Evolutionary conservation across 148 eudicot genomes (phyloP).

Genomic region (Chenopodium album): DNA sequence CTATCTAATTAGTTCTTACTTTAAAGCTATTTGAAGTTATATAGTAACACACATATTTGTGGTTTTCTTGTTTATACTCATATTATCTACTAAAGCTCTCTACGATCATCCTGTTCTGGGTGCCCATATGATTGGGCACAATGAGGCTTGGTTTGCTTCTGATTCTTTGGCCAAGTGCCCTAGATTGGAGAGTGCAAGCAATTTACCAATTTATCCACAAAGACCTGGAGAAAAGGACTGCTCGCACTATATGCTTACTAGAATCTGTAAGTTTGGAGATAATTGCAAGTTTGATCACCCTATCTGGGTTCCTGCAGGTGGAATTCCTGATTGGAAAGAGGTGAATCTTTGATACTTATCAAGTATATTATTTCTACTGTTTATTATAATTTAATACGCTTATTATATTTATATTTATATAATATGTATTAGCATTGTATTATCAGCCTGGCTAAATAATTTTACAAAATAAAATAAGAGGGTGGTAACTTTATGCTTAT

Average conservation of each 20-base stretch:
- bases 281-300: constrained; percentile 99
- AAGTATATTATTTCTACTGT: constrained; percentile 27
- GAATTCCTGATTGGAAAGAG: constrained; percentile 99
- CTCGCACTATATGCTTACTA: constrained; percentile 96
- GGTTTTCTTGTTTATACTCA: constrained; percentile 43
- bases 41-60: constrained; percentile 44
- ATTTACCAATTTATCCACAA: constrained; percentile 89
- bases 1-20: constrained; percentile 21
- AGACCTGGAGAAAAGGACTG: constrained; percentile 99
- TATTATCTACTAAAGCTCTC: constrained; percentile 79
- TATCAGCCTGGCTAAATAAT: not conserved
- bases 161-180: constrained; percentile 90
- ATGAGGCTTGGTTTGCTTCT: constrained; percentile 88
- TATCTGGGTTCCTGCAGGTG: constrained; percentile 98
- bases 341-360: constrained; percentile 61
- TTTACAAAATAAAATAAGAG: not conserved
- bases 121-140: constrained; percentile 73
- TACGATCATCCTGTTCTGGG: constrained; percentile 79
- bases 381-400: not conserved
- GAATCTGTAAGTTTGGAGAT: constrained; percentile 99
- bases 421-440: not conserved
- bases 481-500: not conserved
- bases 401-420: too few relatives aligned
- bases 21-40: constrained; percentile 23
- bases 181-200: constrained; percentile 83